Evolutionary conservation across 2,329 filamentous ascomycete genomes (phyloP), one percentile per base, ranked within the genome.

Genomic region (Zymoseptoria pseudotritici): DNA sequence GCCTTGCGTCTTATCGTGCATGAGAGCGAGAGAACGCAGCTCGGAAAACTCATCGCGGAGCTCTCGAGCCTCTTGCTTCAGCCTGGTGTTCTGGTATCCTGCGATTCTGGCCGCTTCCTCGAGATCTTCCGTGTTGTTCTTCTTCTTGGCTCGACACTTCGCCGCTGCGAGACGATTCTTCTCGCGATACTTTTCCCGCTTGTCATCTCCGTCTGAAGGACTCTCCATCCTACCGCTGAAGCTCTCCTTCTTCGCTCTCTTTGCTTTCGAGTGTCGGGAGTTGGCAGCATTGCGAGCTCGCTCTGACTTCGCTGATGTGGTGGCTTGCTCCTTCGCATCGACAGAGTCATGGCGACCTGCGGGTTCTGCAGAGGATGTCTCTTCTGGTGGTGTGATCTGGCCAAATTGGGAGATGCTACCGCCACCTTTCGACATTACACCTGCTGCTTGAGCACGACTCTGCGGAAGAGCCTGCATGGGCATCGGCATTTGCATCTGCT

Each of bases 81-180:
- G 58, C 17, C 61, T 60, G 20, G 60, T 69, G 64, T 74, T 74
- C 50, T 65, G 60, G 4, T 66, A 67, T 2, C 71, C 72, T 24
- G 74, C 72, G 8, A 75, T 72, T 50, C 77, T 72, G n/a, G 75
- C 74, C 54, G 73, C 74, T 31, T 72, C 72, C 63, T 84, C 82
- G 13, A 84, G 77, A 46, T 75, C 68, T 58, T 79, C 75, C 42
- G 79, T 81, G 66, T 82, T 82, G 61, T 82, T 80, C 71, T 85
- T 85, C 73, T 85, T 84, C 75, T 89, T 89, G 68, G 87, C 82
- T 3, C 88, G 83, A 69, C 87, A 91, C 70, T 90, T 90, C 71
- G 85, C 87, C 1, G 88, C 88, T 0, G 88, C 88, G 2, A 88
- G 76, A 9, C 88, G 81, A 71, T 91, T 91, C 61, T 87, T 83